These are phyloP conservation scores for Capniomyces stellatus DNA, from an alignment of 371 early-diverging fungal species.

Conservation along the genomic window DNA sequence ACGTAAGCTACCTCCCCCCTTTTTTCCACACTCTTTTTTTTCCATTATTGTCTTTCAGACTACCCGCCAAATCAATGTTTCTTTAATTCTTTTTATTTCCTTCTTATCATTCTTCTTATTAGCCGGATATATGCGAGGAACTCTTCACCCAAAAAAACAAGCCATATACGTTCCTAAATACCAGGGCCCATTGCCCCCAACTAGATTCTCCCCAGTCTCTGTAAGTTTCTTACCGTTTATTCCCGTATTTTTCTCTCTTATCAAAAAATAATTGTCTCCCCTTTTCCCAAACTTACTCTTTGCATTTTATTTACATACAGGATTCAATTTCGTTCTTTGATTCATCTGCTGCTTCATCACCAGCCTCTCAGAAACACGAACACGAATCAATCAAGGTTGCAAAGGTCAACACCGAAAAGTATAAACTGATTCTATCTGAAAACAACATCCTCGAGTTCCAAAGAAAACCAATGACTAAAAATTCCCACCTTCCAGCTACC, in stretches of 20 bases:
- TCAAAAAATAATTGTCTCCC: too few relatives aligned
- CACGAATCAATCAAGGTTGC: background rate
- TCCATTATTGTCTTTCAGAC: background rate
- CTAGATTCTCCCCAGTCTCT: too few relatives aligned
- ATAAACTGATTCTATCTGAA: background rate
- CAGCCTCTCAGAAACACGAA: too few relatives aligned
- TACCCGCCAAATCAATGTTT: background rate
- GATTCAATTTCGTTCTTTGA: too few relatives aligned
- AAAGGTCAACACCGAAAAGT: too few relatives aligned
- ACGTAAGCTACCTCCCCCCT: background rate
- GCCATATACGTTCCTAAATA: background rate
- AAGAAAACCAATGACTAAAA: background rate
- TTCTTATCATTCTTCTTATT: background rate
- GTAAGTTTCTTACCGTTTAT: too few relatives aligned
- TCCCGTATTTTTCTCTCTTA: too few relatives aligned
- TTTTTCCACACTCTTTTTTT: background rate
- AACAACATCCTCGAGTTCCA: background rate
- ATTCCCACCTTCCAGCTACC: background rate
- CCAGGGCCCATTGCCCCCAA: background rate
- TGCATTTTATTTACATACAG: too few relatives aligned
- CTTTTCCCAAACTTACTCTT: too few relatives aligned
- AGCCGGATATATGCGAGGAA: constrained; percentile 1
- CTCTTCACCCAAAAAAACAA: background rate
- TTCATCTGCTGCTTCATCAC: too few relatives aligned
- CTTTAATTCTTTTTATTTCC: background rate